Base-by-base conservation (phyloP, 2,329 filamentous ascomycete species). In the Exophiala xenobiotica region DNA sequence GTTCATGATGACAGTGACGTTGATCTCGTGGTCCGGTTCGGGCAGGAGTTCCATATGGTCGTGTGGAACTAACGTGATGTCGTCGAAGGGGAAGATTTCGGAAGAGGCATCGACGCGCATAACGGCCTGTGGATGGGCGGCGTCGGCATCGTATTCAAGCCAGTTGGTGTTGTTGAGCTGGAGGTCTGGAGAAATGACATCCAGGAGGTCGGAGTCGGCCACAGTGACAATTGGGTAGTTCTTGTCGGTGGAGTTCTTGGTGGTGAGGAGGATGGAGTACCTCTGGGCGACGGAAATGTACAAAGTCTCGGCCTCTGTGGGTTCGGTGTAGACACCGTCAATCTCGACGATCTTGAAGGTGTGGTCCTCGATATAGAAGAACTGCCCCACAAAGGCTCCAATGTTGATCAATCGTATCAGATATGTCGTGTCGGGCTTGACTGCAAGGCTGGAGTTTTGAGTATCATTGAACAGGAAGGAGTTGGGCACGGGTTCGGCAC, bases 141-240 rank as follows among this genome's bases (percentile, higher is more conserved):
- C 74, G 0, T 63, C 57, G 3, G 74, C 68, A 49, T 82, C 74
- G 53, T 83, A 83, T 1, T 80, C 70, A 1, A 83, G 69, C 74
- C 74, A 79, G 11, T 74, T 74, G 0, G 78, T 79, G 0, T 77
- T 77, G 52, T 83, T 83, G 6, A 67, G 64, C 64, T 92, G 86
- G 35, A 93, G 75, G 4, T 75, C 77, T 0, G 75, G 70, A 0
- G 90, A 88, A 7, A 92, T 67, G 0, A 69, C 62, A 61, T 91
- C 88, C 61, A 93, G 91, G 2, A 87, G 72, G 41, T 74, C 73
- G 75, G 78, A 79, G 57, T 90, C 87, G 82, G 89, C 88, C 58
- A 81, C 85, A 8, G 74, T 78, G 41, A 86, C 75, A 47, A 90
- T 82, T 6, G 85, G 76, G 63, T 82, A 90, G 64, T 90, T 90